Percentiles rank a stretch among this genome's conserved stretches.
Evolutionary conservation across 2,329 filamentous ascomycete genomes (phyloP).

Genomic region (Ramularia endophylla): DNA sequence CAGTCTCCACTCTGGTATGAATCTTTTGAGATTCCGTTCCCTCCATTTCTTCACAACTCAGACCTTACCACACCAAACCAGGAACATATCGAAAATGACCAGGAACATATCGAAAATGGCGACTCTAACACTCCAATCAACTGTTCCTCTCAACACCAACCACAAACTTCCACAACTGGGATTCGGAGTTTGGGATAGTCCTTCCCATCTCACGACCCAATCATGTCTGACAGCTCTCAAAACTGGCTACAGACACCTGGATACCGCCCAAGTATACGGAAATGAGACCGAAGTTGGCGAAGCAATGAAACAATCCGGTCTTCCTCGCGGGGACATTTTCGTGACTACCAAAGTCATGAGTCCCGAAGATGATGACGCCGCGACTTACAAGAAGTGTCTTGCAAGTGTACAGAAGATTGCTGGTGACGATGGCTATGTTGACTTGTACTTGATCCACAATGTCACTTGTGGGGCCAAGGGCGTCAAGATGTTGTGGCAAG

Average conservation of each 20-base stretch:
- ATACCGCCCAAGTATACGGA: constrained; percentile 63
- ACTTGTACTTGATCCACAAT: constrained; percentile 66
- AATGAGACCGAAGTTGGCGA: constrained; percentile 64
- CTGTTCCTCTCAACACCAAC: constrained; percentile 33
- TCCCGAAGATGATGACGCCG: constrained; percentile 48
- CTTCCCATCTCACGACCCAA: constrained; percentile 36
- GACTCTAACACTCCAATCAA: background rate
- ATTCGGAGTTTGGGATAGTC: constrained; percentile 61
- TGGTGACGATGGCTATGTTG: constrained; percentile 56
- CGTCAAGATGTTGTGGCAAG: constrained; percentile 59
- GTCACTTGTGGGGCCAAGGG: constrained; percentile 50
- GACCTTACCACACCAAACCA: too few species aligned
- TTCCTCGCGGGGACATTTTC: constrained; percentile 57
- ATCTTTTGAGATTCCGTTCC: too few species aligned
- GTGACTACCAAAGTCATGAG: constrained; percentile 65
- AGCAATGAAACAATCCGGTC: constrained; percentile 52
- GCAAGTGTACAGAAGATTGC: constrained; percentile 60
- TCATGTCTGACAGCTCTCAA: constrained; percentile 55
- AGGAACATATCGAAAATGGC: background rate
- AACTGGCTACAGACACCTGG: constrained; percentile 57
- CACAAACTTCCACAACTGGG: constrained; percentile 59
- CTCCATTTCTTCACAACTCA: background rate
- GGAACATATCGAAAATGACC: too few species aligned
- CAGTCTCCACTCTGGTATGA: too few species aligned
- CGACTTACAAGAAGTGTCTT: constrained; percentile 53